Conservation (phyloP, 306 rosid genomes). For the Castanea crenata region DNA sequence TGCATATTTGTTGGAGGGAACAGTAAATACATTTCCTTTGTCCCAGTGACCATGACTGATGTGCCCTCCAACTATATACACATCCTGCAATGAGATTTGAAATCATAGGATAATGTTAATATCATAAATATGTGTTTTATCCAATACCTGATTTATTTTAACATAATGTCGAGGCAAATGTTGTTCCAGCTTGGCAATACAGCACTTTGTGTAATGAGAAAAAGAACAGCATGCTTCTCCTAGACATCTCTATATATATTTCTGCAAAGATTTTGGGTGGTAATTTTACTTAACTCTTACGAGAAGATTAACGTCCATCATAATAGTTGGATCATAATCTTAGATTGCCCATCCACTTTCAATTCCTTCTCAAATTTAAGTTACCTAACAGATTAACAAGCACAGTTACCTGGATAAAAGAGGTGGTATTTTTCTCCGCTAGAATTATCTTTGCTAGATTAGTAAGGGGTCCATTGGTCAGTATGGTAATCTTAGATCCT, state of each 20-base stretch:
- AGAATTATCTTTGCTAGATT: constrained; percentile 66
- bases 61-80: constrained; percentile 84
- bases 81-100: constrained; percentile 50
- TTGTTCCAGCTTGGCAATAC: background rate
- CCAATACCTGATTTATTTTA: background rate
- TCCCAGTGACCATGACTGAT: constrained; percentile 38
- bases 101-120: constrained; percentile 2
- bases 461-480: constrained; percentile 94
- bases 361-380: background rate
- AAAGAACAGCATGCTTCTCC: background rate
- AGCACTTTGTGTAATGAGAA: background rate
- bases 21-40: constrained; percentile 70
- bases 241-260: background rate
- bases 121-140: background rate
- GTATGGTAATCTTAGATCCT: constrained; percentile 64
- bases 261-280: no score
- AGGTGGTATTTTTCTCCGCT: constrained; percentile 41
- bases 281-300: no score
- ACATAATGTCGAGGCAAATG: background rate
- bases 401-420: constrained; percentile 56
- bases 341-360: background rate
- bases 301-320: background rate
- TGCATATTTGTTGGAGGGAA: constrained; percentile 70
- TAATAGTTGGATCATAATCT: constrained; percentile 2
- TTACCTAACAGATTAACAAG: background rate